These are phyloP conservation scores for Podospora sp. DNA, from an alignment of 495 filamentous ascomycete genomes.

Conservation along the genomic window DNA sequence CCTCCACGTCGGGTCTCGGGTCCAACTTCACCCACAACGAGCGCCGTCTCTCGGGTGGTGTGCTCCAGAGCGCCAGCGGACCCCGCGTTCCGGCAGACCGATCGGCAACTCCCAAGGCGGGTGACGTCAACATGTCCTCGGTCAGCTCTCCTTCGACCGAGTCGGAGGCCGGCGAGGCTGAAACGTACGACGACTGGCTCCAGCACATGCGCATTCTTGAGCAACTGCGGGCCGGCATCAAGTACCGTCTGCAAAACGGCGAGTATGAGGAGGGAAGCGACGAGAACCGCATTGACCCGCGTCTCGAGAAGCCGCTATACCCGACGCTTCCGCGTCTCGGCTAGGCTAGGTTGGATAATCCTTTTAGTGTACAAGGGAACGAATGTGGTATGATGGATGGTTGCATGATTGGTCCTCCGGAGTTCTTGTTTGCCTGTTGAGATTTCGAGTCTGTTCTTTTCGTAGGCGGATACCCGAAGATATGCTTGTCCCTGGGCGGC, in stretches of 20 bases:
- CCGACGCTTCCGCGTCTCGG: constrained; percentile 23
- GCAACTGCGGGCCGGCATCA: constrained; percentile 68
- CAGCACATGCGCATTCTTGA: constrained; percentile 83
- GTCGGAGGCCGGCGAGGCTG: constrained; percentile 47
- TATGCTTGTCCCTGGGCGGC: neutral
- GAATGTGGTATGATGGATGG: neutral
- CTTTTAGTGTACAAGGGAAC: neutral
- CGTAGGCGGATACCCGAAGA: neutral
- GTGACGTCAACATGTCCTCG: constrained; percentile 37
- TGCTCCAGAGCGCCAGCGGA: constrained; percentile 72
- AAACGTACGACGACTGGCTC: constrained; percentile 74
- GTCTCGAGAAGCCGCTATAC: constrained; percentile 22
- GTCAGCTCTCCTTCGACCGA: constrained; percentile 50
- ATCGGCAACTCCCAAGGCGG: constrained; percentile 55
- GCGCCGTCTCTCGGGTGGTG: constrained; percentile 81
- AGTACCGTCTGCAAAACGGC: constrained; percentile 61
- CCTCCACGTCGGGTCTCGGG: constrained; percentile 75
- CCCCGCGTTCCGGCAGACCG: constrained; percentile 52
- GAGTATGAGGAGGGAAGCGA: constrained; percentile 58
- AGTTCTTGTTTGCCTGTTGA: neutral
- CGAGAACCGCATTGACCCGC: constrained; percentile 35
- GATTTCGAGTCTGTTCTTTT: neutral
- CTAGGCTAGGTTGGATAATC: constrained; percentile 10
- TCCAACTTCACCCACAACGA: constrained; percentile 78
- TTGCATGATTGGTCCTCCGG: neutral